Conservation (phyloP, 2,329 filamentous ascomycete genomes). For the Penicillium sp. region DNA sequence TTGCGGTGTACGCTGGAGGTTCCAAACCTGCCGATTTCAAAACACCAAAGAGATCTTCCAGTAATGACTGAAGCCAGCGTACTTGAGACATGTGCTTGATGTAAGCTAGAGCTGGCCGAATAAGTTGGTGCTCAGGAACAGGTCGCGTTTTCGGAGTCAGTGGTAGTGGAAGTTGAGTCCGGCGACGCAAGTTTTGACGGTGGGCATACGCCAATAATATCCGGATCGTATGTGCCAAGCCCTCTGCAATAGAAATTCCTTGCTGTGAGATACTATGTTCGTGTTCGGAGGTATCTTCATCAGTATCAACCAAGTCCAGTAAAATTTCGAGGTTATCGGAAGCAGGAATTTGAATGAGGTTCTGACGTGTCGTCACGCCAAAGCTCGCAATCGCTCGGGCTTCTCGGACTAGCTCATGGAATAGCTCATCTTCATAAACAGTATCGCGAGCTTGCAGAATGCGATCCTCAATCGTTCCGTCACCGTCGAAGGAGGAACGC, state of each 20-base stretch:
- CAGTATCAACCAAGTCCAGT: constrained; percentile 58
- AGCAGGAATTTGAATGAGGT: constrained; percentile 49
- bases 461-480: constrained; percentile 30
- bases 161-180: constrained; percentile 57
- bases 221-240: constrained; percentile 58
- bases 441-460: constrained; percentile 42
- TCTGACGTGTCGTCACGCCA: constrained; percentile 56
- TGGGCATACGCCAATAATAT: constrained; percentile 73
- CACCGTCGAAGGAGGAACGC: constrained; percentile 11
- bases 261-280: constrained; percentile 21
- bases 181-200: constrained; percentile 57
- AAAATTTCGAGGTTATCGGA: constrained; percentile 51
- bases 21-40: constrained; percentile 28
- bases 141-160: constrained; percentile 44
- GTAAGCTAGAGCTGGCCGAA: constrained; percentile 51
- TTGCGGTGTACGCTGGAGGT: constrained; percentile 20
- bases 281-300: constrained; percentile 28
- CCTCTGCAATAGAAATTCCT: constrained; percentile 50
- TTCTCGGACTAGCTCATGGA: constrained; percentile 80
- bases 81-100: constrained; percentile 42
- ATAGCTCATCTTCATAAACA: constrained; percentile 62
- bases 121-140: constrained; percentile 47
- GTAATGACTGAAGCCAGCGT: constrained; percentile 27
- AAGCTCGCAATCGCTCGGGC: constrained; percentile 63
- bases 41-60: constrained; percentile 26